Evolutionary conservation across 306 rosid genomes (phyloP), one percentile per base, ranked within the genome.

Genomic region (Echinosophora koreensis): DNA sequence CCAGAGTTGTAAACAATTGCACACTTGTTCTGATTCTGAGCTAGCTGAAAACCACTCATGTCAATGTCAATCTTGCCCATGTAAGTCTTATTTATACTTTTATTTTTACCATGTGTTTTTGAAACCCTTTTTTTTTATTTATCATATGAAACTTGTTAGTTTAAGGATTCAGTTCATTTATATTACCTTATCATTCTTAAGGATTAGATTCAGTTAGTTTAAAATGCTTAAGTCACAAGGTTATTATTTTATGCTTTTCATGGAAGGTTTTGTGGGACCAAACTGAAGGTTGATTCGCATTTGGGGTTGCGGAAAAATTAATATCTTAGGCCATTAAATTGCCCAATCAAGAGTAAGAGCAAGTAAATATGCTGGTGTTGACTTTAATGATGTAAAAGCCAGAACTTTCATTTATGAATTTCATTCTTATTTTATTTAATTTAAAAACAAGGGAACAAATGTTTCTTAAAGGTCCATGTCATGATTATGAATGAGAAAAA

Each of bases 41-140:
- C 28, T 63, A 2, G 52, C 79, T 18, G 14, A 71, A 2, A 70
- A 80, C 15, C 86, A 71, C 59, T 15, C 70, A 38, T 94, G 94
- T 28, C 86, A 86, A 46, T 86, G 97, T 68, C 87, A 83, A 68
- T 86, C 98, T 66, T 91, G 97, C 78, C 81, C 89, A 22, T 8
- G 98, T 92, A 73, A 82, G 84, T 47, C 5, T 77, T 80, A 28
- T 39, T 42, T 3, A 12, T 61, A 15, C 3, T 51, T 51, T 51
- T 15, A 51, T 16, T 51, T 15, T 51, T 15, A 51, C 57, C 8
- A 4, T 49, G 17, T 49, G 4, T 14, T 7, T 30, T 49, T 14
- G 1, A 49, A 49, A 49, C 7, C 2, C 16, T 14, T 49, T 17
- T 13, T 49, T 10, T 13, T 49, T 22, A 49, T 49, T 14, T 14